Base-by-base conservation (phyloP, 495 filamentous ascomycete species). In the Aspergillus bertholletiae region DNA sequence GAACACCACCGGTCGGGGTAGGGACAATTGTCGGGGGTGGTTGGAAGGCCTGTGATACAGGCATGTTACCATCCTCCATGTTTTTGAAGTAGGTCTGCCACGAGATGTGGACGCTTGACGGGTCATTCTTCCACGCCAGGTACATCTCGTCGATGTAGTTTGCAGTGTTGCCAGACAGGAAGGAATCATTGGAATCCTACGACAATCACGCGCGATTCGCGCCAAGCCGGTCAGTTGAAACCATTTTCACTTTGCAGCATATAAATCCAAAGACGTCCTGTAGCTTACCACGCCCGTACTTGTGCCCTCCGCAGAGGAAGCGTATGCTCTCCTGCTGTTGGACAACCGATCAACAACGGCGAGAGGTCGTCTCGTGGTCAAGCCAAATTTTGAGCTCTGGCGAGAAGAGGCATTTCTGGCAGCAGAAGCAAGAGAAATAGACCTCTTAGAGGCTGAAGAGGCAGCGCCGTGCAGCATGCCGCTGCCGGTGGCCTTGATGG, bases 141-240 rank as follows among this genome's bases (percentile, higher is more conserved):
- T 98, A 98, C 94, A 98, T 98, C 81, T 96, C 94, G 73, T 98
- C 94, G 71, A 98, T 87, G 74, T 98, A 98, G 77, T 96, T 97
- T 70, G 94, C 94, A 53, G 92, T 88, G 77, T 87, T 96, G 39
- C 94, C 94, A 55, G 88, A 86, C 47, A 97, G 82, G 80, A 97
- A 98, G 73, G 86, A 94, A 77, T 98, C 94, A 64, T 87, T 93
- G 49, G 95, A 82, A 65, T 95, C 88, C 83, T 88, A 72, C 44
- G 55, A 40, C 59, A 50, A 56, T 53, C 20, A 8, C 20, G 23
- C 30, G 28, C 28, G 47, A 26, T 39, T 49, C 15, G 48, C 48
- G 17, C 32, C 11, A 23, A 8, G 24, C 49, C 34, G 35, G 64
- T 72, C 64, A 75, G 71, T 66, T 49, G 28, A 62, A 17, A 17